Evolutionary conservation across 768 basidiomycete genomes (phyloP), one percentile per base, ranked within the genome.

Genomic region (Suillus bovinus): DNA sequence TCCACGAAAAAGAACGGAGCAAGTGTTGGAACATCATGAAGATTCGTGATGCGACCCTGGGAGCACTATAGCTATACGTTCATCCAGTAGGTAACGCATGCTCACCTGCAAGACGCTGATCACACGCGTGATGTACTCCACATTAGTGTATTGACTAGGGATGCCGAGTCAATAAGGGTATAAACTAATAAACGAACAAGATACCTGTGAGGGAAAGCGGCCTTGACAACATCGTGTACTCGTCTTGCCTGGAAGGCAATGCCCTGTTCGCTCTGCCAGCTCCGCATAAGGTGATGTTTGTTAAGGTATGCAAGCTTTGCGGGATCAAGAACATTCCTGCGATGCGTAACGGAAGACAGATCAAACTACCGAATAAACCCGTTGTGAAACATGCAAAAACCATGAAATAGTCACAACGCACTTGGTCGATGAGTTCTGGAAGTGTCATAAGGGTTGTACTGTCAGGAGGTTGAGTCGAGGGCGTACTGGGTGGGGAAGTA

Each of bases 221-320:
- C 77, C 58, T 82, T 84, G n/a, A 91, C 72, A 36, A 80, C 70
- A 13, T 77, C 76, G 42, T 82, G 83, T 16, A 85, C 82, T 59
- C 86, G 78, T 49, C 77, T 73, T 3, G 88, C 85, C 5, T 93
- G 78, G 0, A 73, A 68, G n/a, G 76, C 69, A 29, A 89, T 78
- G 1, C 84, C 86, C 16, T 81, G 82, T 77, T n/a, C n/a, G n/a
- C n/a, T n/a, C n/a, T n/a, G n/a, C 69, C 86, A 82, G 60, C 77
- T 79, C 20, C 78, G 78, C 76, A 86, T 81, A 17, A 99, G 74
- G 69, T 96, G 91, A 52, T 90, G 87, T 69, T 94, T 94, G 73
- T 99, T 98, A 59, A 99, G 77, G 71, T 89, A 93, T 67, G 89
- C 87, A 17, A 99, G 82, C 70, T 97, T 97, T 11, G 76, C 74